Percentiles rank a stretch among this genome's conserved stretches.
Evolutionary conservation across 768 basidiomycete species (phyloP).

Genomic region (Lactarius evosmus): DNA sequence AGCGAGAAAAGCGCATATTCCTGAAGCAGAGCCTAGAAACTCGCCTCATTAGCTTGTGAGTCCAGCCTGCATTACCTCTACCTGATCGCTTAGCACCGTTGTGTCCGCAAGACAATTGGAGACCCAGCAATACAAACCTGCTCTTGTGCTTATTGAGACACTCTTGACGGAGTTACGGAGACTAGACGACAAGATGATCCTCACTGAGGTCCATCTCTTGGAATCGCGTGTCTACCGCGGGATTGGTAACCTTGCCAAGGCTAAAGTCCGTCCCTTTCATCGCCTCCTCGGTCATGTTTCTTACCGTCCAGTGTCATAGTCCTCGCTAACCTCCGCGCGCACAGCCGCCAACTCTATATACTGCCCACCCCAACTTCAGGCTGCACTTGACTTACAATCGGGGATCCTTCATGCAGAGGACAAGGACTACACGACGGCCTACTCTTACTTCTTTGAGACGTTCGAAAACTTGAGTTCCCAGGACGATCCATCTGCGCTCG

Average conservation of each 20-base stretch:
- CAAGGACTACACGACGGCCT: slow-evolving; percentile 95
- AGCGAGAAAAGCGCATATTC: slow-evolving; percentile 89
- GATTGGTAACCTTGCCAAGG: slow-evolving; percentile 82
- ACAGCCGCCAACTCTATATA: slow-evolving; percentile 96
- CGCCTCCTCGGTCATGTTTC: not conserved
- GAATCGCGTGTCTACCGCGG: slow-evolving; percentile 91
- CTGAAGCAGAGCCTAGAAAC: slow-evolving; percentile 92
- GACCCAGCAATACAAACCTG: slow-evolving; percentile 68
- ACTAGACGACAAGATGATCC: slow-evolving; percentile 95
- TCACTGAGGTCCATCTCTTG: slow-evolving; percentile 93
- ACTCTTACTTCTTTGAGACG: slow-evolving; percentile 96
- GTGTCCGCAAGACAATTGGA: slow-evolving; percentile 59
- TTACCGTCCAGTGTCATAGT: slow-evolving; percentile 41
- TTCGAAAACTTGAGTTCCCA: slow-evolving; percentile 85
- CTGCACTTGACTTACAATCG: slow-evolving; percentile 60
- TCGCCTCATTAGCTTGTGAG: slow-evolving; percentile 72
- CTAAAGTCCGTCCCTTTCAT: slow-evolving; percentile 57
- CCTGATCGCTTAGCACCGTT: not conserved
- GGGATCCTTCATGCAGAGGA: slow-evolving; percentile 94
- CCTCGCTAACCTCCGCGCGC: slow-evolving; percentile 83
- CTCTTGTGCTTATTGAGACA: slow-evolving; percentile 76
- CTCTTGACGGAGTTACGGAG: slow-evolving; percentile 90
- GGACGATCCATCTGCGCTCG: slow-evolving; percentile 63
- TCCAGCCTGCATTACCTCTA: slow-evolving; percentile 10
- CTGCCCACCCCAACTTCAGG: slow-evolving; percentile 70